Percentiles rank a stretch among this genome's conserved stretches.
phyloP scores from a whole-genome alignment of 2,329 filamentous ascomycete genomes.

The Hypoxylon sp. region DNA sequence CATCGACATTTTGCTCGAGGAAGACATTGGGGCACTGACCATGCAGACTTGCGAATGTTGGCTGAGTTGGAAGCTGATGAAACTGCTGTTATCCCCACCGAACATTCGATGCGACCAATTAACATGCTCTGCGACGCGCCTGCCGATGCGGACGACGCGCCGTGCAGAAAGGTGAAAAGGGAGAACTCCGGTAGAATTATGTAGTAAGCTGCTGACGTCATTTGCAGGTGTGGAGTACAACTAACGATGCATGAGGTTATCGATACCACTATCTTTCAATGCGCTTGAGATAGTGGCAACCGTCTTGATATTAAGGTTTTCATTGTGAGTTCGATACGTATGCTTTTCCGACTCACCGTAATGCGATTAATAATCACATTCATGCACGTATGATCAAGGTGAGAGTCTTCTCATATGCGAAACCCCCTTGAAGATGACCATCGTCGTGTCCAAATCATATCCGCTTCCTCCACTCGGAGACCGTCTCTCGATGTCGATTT shows the following conservation, averaged over 20 bases:
- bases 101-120: background rate
- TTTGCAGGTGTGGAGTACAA: background rate
- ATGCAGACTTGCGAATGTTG: conserved; percentile 9
- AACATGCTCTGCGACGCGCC: background rate
- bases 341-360: too few species aligned
- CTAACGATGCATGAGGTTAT: too few species aligned
- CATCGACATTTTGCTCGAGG: background rate
- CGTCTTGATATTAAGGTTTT: background rate
- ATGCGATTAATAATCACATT: too few species aligned
- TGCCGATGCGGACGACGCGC: conserved; percentile 4
- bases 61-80: background rate
- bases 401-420: too few species aligned
- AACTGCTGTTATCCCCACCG: background rate
- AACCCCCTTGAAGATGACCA: background rate
- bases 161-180: background rate
- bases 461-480: too few species aligned
- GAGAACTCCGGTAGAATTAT: background rate
- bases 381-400: too few species aligned
- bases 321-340: background rate
- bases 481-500: too few species aligned
- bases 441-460: background rate
- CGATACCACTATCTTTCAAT: background rate
- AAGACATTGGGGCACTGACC: background rate
- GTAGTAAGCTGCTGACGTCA: conserved; percentile 1
- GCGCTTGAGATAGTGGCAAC: background rate